A percentile compares a stretch with the other conserved stretches of the same genome.
Evolutionary conservation across 164 flowering plant genomes (phyloP).

Genomic region (Nymphaea colorata): DNA sequence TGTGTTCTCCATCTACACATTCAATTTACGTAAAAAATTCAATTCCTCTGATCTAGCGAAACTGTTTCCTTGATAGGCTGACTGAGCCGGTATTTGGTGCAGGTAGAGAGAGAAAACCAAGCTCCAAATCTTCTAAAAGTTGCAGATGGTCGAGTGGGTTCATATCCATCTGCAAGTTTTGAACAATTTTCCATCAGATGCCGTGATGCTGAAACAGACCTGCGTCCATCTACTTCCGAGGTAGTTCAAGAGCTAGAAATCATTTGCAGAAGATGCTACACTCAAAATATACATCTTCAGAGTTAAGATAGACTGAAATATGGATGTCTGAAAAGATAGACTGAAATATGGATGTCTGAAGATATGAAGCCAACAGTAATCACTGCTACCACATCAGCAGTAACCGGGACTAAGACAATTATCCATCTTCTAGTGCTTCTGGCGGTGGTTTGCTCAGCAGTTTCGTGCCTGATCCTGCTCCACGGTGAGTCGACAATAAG

Average conservation of each 20-base stretch:
- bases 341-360: conserved; percentile 5
- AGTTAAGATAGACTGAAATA: conserved; percentile 10
- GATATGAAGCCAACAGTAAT: conserved; percentile 11
- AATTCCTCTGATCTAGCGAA: no score
- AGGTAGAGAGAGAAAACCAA: conserved; percentile 40
- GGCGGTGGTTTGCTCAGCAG: conserved; percentile 74
- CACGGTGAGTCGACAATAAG: no score
- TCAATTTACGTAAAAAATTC: no score
- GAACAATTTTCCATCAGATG: conserved; percentile 45
- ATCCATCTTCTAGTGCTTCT: conserved; percentile 38
- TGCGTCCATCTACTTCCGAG: conserved; percentile 47
- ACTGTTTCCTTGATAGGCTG: neutral
- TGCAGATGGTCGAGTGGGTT: conserved; percentile 43
- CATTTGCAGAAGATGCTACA: conserved; percentile 31
- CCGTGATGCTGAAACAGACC: conserved; percentile 34
- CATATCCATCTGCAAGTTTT: conserved; percentile 41
- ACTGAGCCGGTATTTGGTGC: neutral
- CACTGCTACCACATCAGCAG: neutral
- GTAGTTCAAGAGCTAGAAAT: conserved; percentile 56
- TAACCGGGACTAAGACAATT: conserved; percentile 15
- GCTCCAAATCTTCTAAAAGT: conserved; percentile 36
- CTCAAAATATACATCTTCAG: conserved; percentile 14
- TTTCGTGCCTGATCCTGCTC: conserved; percentile 33
- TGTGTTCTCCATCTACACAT: no score
- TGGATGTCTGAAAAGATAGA: conserved; percentile 1